phyloP scores from a whole-genome alignment of 2,329 filamentous ascomycete species.

The Metarhizium robertsii region DNA sequence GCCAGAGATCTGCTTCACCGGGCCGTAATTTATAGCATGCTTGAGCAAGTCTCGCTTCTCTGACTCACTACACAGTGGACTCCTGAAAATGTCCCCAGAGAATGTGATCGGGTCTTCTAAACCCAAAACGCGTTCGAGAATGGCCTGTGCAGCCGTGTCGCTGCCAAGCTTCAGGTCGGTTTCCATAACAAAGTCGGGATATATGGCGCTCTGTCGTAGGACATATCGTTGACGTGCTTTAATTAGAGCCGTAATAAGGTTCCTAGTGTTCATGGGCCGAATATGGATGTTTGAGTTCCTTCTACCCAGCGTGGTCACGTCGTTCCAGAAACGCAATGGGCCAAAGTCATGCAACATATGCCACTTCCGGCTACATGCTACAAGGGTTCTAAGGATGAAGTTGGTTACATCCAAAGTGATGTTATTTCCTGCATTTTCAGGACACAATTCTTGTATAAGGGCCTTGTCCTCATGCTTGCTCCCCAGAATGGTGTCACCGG shows the following conservation, averaged over 20 bases:
- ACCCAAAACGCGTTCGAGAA: neutral
- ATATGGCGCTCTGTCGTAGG: neutral
- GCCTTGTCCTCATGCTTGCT: neutral
- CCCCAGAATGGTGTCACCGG: neutral
- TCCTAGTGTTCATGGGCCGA: neutral
- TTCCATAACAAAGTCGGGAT: neutral
- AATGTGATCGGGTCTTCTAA: neutral
- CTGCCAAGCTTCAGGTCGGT: neutral
- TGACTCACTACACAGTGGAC: neutral
- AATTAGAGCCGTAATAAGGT: neutral
- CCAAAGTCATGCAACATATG: neutral
- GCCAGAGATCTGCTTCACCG: conserved; percentile 4
- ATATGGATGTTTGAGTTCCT: neutral
- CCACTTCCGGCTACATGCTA: neutral
- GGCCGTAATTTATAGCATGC: conserved; percentile 3
- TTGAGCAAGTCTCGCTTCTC: conserved; percentile 3
- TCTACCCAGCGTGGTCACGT: neutral
- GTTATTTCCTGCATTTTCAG: neutral
- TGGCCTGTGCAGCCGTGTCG: neutral
- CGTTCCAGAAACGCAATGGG: neutral
- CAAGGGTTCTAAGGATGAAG: neutral
- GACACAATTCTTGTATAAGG: neutral
- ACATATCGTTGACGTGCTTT: neutral
- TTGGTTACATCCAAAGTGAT: neutral
- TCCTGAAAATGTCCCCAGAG: conserved; percentile 2